Percentiles rank a stretch among this genome's conserved stretches.
Evolutionary conservation across 2,329 filamentous ascomycete genomes (phyloP).

Genomic region (Venturia asperata): DNA sequence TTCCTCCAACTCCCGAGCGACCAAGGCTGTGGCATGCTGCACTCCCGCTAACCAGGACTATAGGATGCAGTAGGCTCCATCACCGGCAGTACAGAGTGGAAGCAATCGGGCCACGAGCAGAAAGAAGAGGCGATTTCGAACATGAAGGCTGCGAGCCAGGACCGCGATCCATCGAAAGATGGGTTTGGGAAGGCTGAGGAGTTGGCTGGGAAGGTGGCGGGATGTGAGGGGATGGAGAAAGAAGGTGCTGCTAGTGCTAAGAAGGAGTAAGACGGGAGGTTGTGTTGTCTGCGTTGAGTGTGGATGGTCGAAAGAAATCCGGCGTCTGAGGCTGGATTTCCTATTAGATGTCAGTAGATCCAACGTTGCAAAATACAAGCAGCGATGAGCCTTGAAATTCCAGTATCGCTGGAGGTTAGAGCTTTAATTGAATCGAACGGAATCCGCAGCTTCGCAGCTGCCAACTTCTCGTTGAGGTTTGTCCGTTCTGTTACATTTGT

Average conservation of each 20-base stretch:
- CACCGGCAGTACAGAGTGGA: constrained; percentile 58
- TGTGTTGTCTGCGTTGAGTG: not conserved
- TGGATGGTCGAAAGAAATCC: not conserved
- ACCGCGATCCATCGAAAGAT: constrained; percentile 43
- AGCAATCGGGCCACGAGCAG: constrained; percentile 55
- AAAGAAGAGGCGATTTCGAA: constrained; percentile 54
- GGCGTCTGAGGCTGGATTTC: not conserved
- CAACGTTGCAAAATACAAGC: not conserved
- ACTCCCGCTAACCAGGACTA: not conserved
- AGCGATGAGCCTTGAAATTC: too few relatives aligned
- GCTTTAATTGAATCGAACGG: too few relatives aligned
- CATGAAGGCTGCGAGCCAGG: constrained; percentile 55
- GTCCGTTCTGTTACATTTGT: too few relatives aligned
- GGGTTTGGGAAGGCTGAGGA: constrained; percentile 60
- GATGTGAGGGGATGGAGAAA: constrained; percentile 63
- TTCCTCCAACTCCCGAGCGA: not conserved
- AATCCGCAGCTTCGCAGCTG: too few relatives aligned
- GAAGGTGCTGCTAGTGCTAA: constrained; percentile 49
- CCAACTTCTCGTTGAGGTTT: too few relatives aligned
- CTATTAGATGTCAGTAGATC: not conserved
- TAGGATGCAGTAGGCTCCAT: constrained; percentile 55
- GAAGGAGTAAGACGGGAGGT: constrained; percentile 16
- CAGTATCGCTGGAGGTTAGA: too few relatives aligned
- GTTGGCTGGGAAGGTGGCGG: constrained; percentile 54
- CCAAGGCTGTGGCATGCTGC: not conserved